Base-by-base conservation (phyloP, 768 basidiomycete species). In the Suillus tomentosus region DNA sequence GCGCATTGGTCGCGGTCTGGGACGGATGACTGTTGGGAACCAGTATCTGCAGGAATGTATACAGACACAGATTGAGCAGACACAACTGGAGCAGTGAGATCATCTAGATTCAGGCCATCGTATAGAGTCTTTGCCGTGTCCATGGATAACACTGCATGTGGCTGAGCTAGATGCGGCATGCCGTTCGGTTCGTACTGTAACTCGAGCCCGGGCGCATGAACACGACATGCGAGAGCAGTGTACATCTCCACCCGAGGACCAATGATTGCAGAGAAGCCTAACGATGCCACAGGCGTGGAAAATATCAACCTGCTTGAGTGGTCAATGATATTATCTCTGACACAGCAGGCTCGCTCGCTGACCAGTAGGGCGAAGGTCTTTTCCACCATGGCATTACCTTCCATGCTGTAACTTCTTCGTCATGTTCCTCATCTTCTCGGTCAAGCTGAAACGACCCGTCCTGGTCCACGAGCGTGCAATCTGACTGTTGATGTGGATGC, bases 241-340 rank as follows among this genome's bases (percentile, higher is more conserved):
- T 87, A 91, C 51, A 94, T 78, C 71, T 92, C 88, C 55, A 94
- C 82, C 55, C 84, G 84, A 9, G 92, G 90, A 0, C 91, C 92
- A 9, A 88, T 69, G 0, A 87, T 85, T 3, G 86, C 79, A 4
- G 85, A 74, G 71, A 76, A 80, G 3, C 85, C 87, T 9, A 87
- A 79, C 2, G 87, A 79, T 14, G 81, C 76, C 58, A 92, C 73
- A 14, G 88, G 86, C 31, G 85, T 71, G 7, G 80, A 70, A 15
- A 76, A 71, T 15, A 93, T 66, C 45, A 91, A 72, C 91, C 92
- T 58, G 24, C 24, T 94, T 70, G 15, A 39, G 24, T 27, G 60
- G 15, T 62, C 53, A 62, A 53, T 36, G 60, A 50, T 36, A 50
- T n/a, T 42, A 37, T 48, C 39, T 54, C 37, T 37, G 36, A 43